Conservation (phyloP, 495 filamentous ascomycete species). For the Hypoxylon cercidicola region DNA sequence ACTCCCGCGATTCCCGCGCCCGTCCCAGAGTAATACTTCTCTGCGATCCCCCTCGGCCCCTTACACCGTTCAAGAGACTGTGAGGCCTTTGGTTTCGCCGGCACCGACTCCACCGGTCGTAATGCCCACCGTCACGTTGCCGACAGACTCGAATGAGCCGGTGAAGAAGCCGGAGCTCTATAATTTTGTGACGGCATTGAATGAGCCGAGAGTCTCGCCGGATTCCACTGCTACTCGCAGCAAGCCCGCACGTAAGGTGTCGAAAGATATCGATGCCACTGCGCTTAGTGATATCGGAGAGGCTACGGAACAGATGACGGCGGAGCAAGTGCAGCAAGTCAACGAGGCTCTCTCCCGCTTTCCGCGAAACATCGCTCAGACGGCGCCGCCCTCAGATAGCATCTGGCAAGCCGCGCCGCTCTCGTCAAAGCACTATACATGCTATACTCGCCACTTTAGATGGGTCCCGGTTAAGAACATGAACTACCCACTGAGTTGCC, state of each 20-base stretch:
- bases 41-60: constrained; percentile 20
- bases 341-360: constrained; percentile 38
- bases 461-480: constrained; percentile 40
- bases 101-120: constrained; percentile 9
- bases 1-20: constrained; percentile 30
- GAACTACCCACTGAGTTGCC: constrained; percentile 41
- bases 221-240: background rate
- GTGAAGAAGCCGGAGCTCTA: constrained; percentile 35
- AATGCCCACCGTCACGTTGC: constrained; percentile 20
- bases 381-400: constrained; percentile 16
- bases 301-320: constrained; percentile 25
- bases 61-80: constrained; percentile 25
- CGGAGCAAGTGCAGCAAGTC: constrained; percentile 22
- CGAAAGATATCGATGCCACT: constrained; percentile 19
- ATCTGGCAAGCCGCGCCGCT: constrained; percentile 36
- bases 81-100: constrained; percentile 16
- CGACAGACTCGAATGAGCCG: constrained; percentile 23
- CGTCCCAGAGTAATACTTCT: constrained; percentile 31
- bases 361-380: constrained; percentile 20
- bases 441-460: constrained; percentile 29
- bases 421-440: constrained; percentile 34
- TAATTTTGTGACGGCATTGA: constrained; percentile 31
- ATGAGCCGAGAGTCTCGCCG: constrained; percentile 21
- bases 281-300: constrained; percentile 36
- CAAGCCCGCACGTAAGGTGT: constrained; percentile 32